Base-by-base conservation (phyloP, 2,329 filamentous ascomycete genomes). In the Aspergillus brunneoviolaceus region DNA sequence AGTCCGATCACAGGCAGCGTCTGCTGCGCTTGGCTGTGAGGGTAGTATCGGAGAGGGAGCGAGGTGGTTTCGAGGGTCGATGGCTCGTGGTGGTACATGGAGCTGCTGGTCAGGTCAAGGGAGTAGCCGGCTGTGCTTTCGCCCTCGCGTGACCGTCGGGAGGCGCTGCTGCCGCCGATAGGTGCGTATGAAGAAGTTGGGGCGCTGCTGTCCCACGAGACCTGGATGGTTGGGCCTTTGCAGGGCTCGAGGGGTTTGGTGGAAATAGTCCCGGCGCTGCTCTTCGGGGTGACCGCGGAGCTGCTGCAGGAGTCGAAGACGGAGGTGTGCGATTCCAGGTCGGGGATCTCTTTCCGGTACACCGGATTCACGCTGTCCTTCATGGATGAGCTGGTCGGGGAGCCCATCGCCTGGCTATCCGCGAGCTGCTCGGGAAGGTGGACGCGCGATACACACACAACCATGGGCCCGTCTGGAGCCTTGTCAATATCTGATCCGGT, bases 371-470 rank as follows among this genome's bases (percentile, higher is more conserved):
- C 29, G 25, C 62, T 60, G 21, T 59, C 50, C 19, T 65, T 63
- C 25, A 61, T 54, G 3, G 45, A 49, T 12, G 63, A 53, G 7
- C 35, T 42, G 19, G 42, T 61, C 25, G 69, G 63, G 0, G 67
- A 65, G 39, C 59, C 65, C 57, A 64, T 59, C 11, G 63, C 45
- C 33, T 64, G 62, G 16, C 62, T 50, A 27, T 68, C 67, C 9
- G 61, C 53, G 14, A 67, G 58, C 29, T 45, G 39, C n/a, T 71
- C 65, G 6, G 70, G 71, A n/a, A 73, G 67, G 51, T 72, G 69
- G 5, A 69, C 64, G 9, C 65, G 71, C 23, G 66, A 67, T 25
- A 73, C 67, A 21, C 58, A 71, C 7, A 73, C 65, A 7, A 62
- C 62, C 31, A 63, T 49, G 63, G 67, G 66, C 27, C 64, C 65